phyloP scores from a whole-genome alignment of 2,329 filamentous ascomycete genomes.

The Xylariaceae sp. region DNA sequence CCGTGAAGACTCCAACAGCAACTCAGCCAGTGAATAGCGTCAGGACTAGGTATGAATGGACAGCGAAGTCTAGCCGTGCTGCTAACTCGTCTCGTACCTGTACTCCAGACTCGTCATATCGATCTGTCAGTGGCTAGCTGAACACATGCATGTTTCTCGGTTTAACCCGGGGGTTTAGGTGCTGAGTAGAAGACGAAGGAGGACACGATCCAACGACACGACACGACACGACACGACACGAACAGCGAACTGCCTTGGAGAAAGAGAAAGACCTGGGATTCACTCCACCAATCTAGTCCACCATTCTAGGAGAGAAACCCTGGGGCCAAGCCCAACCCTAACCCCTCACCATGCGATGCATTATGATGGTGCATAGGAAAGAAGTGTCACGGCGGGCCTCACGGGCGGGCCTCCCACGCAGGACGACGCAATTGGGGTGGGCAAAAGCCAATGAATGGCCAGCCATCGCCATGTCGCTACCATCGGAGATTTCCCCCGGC shows the following conservation, averaged over 20 bases:
- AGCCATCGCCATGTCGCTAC: neutral
- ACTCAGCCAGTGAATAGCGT: too few species aligned
- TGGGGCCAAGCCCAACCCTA: slow-evolving; percentile 1
- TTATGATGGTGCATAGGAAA: slow-evolving; percentile 11
- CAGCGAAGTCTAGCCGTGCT: neutral
- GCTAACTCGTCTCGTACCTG: neutral
- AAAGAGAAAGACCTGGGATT: neutral
- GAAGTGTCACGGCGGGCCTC: slow-evolving; percentile 1
- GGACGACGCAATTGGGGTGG: neutral
- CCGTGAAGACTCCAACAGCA: too few species aligned
- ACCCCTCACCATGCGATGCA: slow-evolving; percentile 13
- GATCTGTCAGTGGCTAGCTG: neutral
- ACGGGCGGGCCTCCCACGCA: too few species aligned
- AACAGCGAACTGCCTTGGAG: neutral
- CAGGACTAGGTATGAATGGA: neutral
- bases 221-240: slow-evolving; percentile 6
- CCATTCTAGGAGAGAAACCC: neutral
- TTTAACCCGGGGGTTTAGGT: neutral
- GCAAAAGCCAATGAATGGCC: neutral
- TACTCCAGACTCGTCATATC: neutral
- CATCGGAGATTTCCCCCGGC: slow-evolving; percentile 19
- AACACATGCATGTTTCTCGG: neutral
- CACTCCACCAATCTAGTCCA: too few species aligned
- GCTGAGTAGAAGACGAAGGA: neutral
- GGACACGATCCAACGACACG: neutral